Conservation (phyloP, 169 alveolate genomes). For the Besnoitia besnoiti region DNA sequence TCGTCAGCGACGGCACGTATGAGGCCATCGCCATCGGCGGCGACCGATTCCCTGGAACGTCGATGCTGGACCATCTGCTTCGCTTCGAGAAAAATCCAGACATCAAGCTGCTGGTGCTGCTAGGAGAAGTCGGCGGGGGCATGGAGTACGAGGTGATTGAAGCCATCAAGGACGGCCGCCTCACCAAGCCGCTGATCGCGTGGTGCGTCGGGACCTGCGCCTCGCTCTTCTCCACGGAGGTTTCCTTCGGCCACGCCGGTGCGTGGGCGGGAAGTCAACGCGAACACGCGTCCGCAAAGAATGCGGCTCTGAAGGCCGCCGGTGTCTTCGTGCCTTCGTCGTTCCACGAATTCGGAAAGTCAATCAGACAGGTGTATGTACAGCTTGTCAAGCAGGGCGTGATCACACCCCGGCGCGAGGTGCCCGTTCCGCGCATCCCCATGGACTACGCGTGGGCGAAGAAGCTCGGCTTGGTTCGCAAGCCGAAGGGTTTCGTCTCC, state of each 20-base stretch:
- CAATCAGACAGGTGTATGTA: slow-evolving; percentile 33
- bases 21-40: slow-evolving; percentile 60
- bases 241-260: slow-evolving; percentile 65
- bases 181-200: slow-evolving; percentile 75
- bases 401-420: slow-evolving; percentile 19
- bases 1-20: slow-evolving; percentile 47
- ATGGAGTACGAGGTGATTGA: slow-evolving; percentile 69
- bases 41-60: slow-evolving; percentile 60
- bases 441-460: slow-evolving; percentile 77
- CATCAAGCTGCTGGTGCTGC: slow-evolving; percentile 62
- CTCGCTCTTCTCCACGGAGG: slow-evolving; percentile 60
- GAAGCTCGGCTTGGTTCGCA: slow-evolving; percentile 74
- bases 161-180: slow-evolving; percentile 70
- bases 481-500: slow-evolving; percentile 72
- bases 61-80: slow-evolving; percentile 71
- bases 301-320: slow-evolving; percentile 53
- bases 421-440: slow-evolving; percentile 62
- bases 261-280: slow-evolving; percentile 59
- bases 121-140: slow-evolving; percentile 74
- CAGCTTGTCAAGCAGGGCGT: slow-evolving; percentile 48
- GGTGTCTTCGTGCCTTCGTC: slow-evolving; percentile 69
- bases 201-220: slow-evolving; percentile 77
- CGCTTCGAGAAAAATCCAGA: slow-evolving; percentile 73
- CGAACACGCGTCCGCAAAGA: slow-evolving; percentile 58
- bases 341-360: slow-evolving; percentile 69